Base-by-base conservation (phyloP, 2,329 filamentous ascomycete species). In the Aureobasidium sp. region DNA sequence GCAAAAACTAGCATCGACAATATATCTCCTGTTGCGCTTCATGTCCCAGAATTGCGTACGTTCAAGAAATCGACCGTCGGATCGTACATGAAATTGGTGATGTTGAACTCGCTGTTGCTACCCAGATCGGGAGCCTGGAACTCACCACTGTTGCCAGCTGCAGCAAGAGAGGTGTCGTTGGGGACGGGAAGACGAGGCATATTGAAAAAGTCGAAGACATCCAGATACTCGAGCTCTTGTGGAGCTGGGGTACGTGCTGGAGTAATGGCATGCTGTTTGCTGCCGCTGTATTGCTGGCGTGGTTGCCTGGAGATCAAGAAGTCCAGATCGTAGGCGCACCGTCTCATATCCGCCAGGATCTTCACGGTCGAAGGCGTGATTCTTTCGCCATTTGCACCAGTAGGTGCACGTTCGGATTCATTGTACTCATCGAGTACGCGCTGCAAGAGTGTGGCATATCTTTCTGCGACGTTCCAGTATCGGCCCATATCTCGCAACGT, bases 121-220 rank as follows among this genome's bases (percentile, higher is more conserved):
- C 59, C 64, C 61, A 54, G 25, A 41, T 64, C 60, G 3, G 50
- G 41, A n/a, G 30, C 21, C 47, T 66, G 65, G 55, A 65, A 67
- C 58, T 66, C 65, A 5, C 62, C 49, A 11, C 44, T 48, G 21
- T 52, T 30, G 27, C 32, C 47, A 6, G 70, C 69, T 42, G 47
- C 7, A 66, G 65, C 63, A 70, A 63, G 32, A 65, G 69, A 62
- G 69, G 68, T 67, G 16, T 63, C 65, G n/a, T 69, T 66, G 59
- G 72, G 72, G 8, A 65, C 69, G 53, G 83, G 82, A 29, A 96
- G 77, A 21, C 91, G 80, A 1, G 92, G 92, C 61, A 95, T 86
- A 71, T 96, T 96, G 79, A 96, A 97, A 71, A 95, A 96, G 68
- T 94, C 90, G 71, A 97, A 96, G 0, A 96, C 89, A 68, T 96